Evolutionary conservation across 371 early-diverging fungal species (phyloP), one percentile per base, ranked within the genome.

Genomic region (Mortierella sp.): DNA sequence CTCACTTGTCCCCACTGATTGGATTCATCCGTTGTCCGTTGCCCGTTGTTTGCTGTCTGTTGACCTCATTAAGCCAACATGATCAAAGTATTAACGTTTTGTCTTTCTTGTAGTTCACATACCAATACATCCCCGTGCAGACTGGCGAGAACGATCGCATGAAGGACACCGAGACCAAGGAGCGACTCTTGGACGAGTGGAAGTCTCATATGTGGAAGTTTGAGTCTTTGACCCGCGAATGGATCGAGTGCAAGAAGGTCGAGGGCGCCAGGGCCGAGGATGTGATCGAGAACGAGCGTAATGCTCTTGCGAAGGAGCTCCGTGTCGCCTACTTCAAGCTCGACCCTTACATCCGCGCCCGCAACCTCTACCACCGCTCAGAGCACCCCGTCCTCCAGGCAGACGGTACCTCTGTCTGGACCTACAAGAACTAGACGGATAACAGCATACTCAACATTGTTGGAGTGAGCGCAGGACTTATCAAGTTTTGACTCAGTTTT

Each of bases 311-410:
- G 70, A 77, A 75, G 71, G 75, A 79, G 24, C 54, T 88, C 49
- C 71, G 83, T n/a, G 54, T 58, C 18, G 86, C 83, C 51, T 79
- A 83, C 74, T 83, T 86, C 70, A 75, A 81, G 35, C 60, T 88
- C 41, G 83, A 86, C 70, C 88, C 88, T 48, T 83, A 87, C 48
- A 83, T 86, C 72, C 75, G 88, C 35, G 74, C 88, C n/a, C 79
- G 81, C 51, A 88, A 75, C 55, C 65, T 82, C 49, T 88, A 88
- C 76, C 83, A 88, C 56, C 87, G 88, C 63, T 77, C 77, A 46
- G 87, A 71, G 65, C 72, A 75, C 46, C 80, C 80, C 5, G 81
- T 80, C 41, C 74, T 88, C 63, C 71, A 77, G 63, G 81, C 77
- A 21, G 88, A 88, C 65, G 83, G 88, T 35, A 43, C 75, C 43